Evolutionary conservation across 192 early-diverging fungal genomes (phyloP).

Genomic region (Chytriomyces sp.): DNA sequence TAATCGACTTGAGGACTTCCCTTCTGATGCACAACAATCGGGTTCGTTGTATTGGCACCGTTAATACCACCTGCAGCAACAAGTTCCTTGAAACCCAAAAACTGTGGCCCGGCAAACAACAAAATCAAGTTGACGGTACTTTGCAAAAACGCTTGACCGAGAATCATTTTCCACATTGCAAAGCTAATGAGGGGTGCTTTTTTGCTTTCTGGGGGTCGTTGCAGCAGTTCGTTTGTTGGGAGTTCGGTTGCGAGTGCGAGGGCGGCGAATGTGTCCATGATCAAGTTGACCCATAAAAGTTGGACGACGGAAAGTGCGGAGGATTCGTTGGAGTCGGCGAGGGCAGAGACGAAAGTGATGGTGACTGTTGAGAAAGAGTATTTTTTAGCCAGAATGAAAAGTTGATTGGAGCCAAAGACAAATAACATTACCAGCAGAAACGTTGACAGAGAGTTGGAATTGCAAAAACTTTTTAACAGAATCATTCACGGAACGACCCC

Average conservation of each 20-base stretch:
- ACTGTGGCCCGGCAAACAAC: constrained; percentile 16
- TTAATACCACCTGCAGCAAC: constrained; percentile 1
- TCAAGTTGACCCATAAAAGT: constrained; percentile 93
- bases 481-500: constrained; percentile 95
- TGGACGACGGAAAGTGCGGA: constrained; percentile 88
- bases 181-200: constrained; percentile 80
- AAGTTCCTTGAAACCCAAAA: constrained; percentile 30
- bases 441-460: constrained; percentile 96
- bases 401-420: constrained; percentile 87
- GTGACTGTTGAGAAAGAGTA: constrained; percentile 77
- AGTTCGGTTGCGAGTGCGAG: constrained; percentile 89
- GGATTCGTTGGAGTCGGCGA: constrained; percentile 64
- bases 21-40: constrained; percentile 11
- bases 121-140: constrained; percentile 68
- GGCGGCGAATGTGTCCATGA: constrained; percentile 95
- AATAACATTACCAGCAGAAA: constrained; percentile 64
- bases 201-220: constrained; percentile 76
- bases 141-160: constrained; percentile 90
- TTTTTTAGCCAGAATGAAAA: constrained; percentile 95
- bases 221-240: constrained; percentile 79
- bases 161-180: constrained; percentile 90
- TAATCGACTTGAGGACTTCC: constrained; percentile 65
- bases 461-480: constrained; percentile 95
- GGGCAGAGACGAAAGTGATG: constrained; percentile 44
- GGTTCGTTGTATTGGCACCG: too few species aligned